Conservation (phyloP, 306 rosid species). For the Cyamopsis tetragonoloba region DNA sequence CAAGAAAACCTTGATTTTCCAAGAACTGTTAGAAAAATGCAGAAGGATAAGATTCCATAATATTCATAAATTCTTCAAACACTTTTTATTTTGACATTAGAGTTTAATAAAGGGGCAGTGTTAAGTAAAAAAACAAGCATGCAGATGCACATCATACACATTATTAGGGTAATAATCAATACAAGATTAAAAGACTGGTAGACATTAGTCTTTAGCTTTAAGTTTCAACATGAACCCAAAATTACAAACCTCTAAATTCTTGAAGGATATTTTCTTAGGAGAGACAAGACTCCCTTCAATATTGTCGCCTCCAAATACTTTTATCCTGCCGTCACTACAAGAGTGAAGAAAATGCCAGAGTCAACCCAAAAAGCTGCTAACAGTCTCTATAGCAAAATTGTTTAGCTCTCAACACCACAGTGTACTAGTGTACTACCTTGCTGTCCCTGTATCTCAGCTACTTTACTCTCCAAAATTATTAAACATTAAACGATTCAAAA, state of each 20-base stretch:
- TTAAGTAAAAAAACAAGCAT: slow-evolving; percentile 14
- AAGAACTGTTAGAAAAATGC: slow-evolving; percentile 54
- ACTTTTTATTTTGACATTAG: slow-evolving; percentile 4
- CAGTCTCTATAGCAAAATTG: slow-evolving; percentile 2
- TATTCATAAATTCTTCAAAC: slow-evolving; percentile 12
- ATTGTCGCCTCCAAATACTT: slow-evolving; percentile 74
- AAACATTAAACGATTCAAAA: neutral
- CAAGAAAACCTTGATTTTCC: slow-evolving; percentile 87
- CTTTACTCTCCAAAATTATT: neutral
- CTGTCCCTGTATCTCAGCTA: neutral
- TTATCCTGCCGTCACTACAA: slow-evolving; percentile 90
- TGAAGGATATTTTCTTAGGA: slow-evolving; percentile 55
- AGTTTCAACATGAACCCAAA: slow-evolving; percentile 6
- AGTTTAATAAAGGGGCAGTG: slow-evolving; percentile 1
- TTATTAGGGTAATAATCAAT: neutral
- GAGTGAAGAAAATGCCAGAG: slow-evolving; percentile 19
- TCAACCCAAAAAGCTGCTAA: slow-evolving; percentile 24
- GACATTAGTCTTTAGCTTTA: neutral
- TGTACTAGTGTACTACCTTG: neutral
- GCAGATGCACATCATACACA: neutral
- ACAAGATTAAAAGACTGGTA: neutral
- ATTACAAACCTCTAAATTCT: slow-evolving; percentile 67
- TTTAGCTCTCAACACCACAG: neutral
- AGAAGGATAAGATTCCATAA: slow-evolving; percentile 6
- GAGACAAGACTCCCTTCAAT: slow-evolving; percentile 73